Evolutionary conservation across 2,329 filamentous ascomycete species (phyloP).

Genomic region (Dothideomycetes sp.): DNA sequence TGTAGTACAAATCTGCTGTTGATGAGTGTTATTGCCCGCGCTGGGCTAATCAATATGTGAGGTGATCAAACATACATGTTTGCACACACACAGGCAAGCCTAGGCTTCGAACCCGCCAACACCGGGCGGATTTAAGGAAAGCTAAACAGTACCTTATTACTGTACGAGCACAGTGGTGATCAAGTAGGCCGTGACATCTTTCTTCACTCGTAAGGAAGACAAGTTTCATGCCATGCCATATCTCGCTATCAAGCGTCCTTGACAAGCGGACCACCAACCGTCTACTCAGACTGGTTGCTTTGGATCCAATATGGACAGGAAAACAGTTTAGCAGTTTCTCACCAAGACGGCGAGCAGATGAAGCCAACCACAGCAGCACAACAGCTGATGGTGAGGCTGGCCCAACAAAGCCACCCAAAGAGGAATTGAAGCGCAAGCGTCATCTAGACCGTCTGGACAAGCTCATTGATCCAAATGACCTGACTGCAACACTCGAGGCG

Average conservation of each 20-base stretch:
- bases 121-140: too few relatives aligned
- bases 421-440: background rate
- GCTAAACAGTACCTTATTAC: too few relatives aligned
- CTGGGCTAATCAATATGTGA: too few relatives aligned
- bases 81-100: too few relatives aligned
- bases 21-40: too few relatives aligned
- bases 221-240: conserved; percentile 6
- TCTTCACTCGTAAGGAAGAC: background rate
- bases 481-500: conserved; percentile 8
- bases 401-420: background rate
- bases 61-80: too few relatives aligned
- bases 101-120: too few relatives aligned
- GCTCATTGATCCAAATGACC: conserved; percentile 3
- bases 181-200: too few relatives aligned
- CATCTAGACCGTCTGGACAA: conserved; percentile 1
- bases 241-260: background rate
- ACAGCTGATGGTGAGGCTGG: background rate
- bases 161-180: too few relatives aligned
- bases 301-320: too few relatives aligned
- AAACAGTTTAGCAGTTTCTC: background rate
- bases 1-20: too few relatives aligned
- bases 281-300: too few relatives aligned
- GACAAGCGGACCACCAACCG: background rate
- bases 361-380: background rate
- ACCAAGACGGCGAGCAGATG: background rate